Evolutionary conservation across 169 alveolate species (phyloP).

Genomic region (Fabrea salina): DNA sequence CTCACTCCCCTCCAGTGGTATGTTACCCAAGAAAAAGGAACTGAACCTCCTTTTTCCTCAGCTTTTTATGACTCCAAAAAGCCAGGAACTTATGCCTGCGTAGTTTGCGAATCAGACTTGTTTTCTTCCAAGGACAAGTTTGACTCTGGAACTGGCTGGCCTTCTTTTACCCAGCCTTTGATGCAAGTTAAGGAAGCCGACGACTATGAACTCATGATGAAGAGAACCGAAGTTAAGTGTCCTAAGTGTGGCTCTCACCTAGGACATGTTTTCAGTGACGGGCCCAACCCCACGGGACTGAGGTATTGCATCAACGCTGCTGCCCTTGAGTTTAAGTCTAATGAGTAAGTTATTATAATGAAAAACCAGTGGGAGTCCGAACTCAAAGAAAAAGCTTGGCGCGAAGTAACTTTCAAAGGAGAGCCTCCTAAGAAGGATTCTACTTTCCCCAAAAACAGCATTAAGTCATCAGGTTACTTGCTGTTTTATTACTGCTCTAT

Average conservation of each 20-base stretch:
- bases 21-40: conserved; percentile 42
- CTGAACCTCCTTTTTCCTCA: conserved; percentile 43
- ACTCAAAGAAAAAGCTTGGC: too few relatives aligned
- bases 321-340: conserved; percentile 39
- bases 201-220: conserved; percentile 47
- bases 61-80: conserved; percentile 33
- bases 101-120: conserved; percentile 28
- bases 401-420: too few relatives aligned
- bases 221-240: conserved; percentile 55
- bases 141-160: conserved; percentile 69
- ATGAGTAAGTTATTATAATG: too few relatives aligned
- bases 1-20: conserved; percentile 22
- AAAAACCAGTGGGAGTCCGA: too few relatives aligned
- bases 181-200: conserved; percentile 19
- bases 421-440: too few relatives aligned
- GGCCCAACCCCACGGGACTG: conserved; percentile 44
- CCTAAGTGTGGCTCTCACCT: conserved; percentile 52
- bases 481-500: too few relatives aligned
- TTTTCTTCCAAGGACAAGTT: conserved; percentile 40
- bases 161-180: conserved; percentile 51
- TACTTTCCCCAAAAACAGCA: too few relatives aligned
- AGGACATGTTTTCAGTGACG: conserved; percentile 68
- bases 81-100: conserved; percentile 35
- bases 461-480: too few relatives aligned
- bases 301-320: conserved; percentile 62